A percentile compares a stretch with the other conserved stretches of the same genome.
Conservation (phyloP, 331 rosid species). For the Prunus yedoensis region DNA sequence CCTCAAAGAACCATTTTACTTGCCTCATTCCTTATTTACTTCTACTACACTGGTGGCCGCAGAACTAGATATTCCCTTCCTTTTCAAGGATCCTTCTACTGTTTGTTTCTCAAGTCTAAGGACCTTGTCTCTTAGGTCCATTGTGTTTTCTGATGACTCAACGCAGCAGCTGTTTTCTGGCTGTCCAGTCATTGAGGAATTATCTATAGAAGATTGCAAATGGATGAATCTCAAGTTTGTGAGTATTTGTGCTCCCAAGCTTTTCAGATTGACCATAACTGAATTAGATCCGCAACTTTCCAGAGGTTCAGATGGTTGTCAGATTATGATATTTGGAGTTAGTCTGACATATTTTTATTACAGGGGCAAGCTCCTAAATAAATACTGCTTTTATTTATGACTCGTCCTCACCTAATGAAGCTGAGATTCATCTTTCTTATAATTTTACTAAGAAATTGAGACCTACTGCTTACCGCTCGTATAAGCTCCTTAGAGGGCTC, state of each 20-base stretch:
- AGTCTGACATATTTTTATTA: not conserved
- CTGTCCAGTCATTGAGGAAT: not conserved
- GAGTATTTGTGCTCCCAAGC: constrained; percentile 2
- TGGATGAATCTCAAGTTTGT: constrained; percentile 11
- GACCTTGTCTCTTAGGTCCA: not conserved
- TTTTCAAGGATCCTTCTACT: not conserved
- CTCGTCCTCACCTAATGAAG: not conserved
- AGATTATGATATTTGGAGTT: constrained; percentile 5
- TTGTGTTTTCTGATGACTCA: constrained; percentile 13
- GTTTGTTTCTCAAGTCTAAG: constrained; percentile 4
- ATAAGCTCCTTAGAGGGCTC: constrained; percentile 9
- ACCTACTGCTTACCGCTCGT: not conserved
- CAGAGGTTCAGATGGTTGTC: not conserved
- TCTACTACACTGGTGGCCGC: not conserved
- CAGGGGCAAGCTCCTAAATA: not conserved
- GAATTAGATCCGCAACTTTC: not conserved
- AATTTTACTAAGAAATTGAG: not conserved
- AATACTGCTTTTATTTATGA: constrained; percentile 8
- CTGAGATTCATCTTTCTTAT: not conserved
- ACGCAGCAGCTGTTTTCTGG: constrained; percentile 7
- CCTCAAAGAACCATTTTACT: not conserved
- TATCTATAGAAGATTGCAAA: not conserved
- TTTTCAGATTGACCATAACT: not conserved
- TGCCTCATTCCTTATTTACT: not conserved
- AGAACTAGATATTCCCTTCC: not conserved